Base-by-base conservation (phyloP, 139 green algal genomes). In the Bryopsis sp. region DNA sequence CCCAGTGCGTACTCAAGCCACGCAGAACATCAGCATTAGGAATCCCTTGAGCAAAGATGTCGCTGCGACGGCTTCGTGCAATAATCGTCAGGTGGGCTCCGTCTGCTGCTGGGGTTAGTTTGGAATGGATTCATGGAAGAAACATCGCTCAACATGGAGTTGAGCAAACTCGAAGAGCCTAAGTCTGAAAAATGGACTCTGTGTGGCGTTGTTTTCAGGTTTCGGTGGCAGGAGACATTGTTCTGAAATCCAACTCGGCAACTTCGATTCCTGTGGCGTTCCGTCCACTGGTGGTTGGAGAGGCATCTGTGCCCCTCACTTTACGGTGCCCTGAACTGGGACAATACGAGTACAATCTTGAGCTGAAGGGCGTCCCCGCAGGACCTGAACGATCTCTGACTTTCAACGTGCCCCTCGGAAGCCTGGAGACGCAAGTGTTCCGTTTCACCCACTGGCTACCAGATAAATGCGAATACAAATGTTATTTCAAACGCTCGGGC, bases 401-500 rank as follows among this genome's bases (percentile, higher is more conserved):
- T 19, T 90, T 91, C 74, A 84, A 58, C 69, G 84, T 88, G 36
- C 80, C 88, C 3, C 69, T 95, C 34, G 86, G 88, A 7, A 65
- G 72, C 19, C 67, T 73, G 2, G 84, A 89, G 54, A 78, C 74
- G 32, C 81, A 90, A 71, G 47, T 79, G 48, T 87, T 90, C 80
- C 73, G 73, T 7, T 90, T 92, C 76, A 84, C 39, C 64, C 88
- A 94, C 72, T 90, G 78, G 75, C 71, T 88, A 29, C 60, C 74
- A 19, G 81, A 86, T 15, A 90, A 86, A 80, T 61, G 78, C 0
- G 82, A 89, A 3, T 92, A 92, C 78, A 82, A 85, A 46, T 81
- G 77, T 46, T 65, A 39, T 38, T 87, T 89, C 79, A n/a, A n/a
- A n/a, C 36, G 61, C 29, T 71, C 37, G 7, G 36, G 58, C 26